A percentile compares a stretch with the other conserved stretches of the same genome.
These are phyloP conservation scores for Colletotrichum sp. DNA, from an alignment of 2,329 filamentous ascomycete species.

Conservation along the genomic window DNA sequence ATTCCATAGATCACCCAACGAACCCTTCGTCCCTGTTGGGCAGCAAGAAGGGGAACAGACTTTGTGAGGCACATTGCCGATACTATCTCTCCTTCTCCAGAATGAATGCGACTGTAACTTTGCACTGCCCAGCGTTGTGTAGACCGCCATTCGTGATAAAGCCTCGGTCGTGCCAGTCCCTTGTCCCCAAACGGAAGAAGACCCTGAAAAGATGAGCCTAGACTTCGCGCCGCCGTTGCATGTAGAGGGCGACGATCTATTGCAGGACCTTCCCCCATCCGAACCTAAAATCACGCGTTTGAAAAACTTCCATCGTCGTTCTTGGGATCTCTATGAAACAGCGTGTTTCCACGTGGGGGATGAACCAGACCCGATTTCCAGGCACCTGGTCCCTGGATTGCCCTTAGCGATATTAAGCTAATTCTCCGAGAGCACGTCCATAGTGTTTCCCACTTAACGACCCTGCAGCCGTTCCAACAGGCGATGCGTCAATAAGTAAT, in stretches of 20 bases:
- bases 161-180: neutral
- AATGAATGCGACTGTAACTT: neutral
- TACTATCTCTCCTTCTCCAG: neutral
- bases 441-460: neutral
- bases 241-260: neutral
- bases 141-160: neutral
- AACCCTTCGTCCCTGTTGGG: neutral
- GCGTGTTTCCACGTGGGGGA: neutral
- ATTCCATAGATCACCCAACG: neutral
- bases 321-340: neutral
- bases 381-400: neutral
- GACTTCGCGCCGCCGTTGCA: neutral
- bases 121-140: neutral
- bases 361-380: neutral
- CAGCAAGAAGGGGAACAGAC: neutral
- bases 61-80: neutral
- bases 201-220: neutral
- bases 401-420: conserved; percentile 10
- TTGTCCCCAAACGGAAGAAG: neutral
- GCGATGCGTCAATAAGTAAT: neutral
- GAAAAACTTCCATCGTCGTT: neutral
- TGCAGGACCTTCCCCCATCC: neutral
- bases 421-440: conserved; percentile 6
- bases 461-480: neutral
- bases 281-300: neutral